Percentiles rank a stretch among this genome's conserved stretches.
phyloP scores from a whole-genome alignment of 129 eudicot species.

The Sambucus nigra region DNA sequence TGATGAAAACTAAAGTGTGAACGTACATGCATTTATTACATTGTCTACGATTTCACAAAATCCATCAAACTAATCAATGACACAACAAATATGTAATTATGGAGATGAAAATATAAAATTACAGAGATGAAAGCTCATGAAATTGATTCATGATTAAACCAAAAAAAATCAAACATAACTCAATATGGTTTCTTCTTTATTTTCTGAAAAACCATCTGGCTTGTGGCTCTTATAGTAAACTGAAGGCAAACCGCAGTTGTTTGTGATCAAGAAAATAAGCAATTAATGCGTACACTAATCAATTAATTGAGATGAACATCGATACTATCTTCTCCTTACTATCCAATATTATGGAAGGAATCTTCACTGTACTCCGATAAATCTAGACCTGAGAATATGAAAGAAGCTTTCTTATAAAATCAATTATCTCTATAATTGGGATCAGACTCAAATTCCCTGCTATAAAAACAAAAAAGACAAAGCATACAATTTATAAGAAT shows the following conservation, averaged over 20 bases:
- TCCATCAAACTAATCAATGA: too few relatives aligned
- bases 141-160: too few relatives aligned
- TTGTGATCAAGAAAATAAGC: conserved; percentile 65
- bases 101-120: too few relatives aligned
- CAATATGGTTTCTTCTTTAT: conserved; percentile 42
- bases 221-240: conserved; percentile 88
- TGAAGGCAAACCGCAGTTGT: conserved; percentile 75
- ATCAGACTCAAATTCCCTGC: conserved; percentile 46
- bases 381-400: conserved; percentile 39
- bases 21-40: too few relatives aligned
- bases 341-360: too few relatives aligned
- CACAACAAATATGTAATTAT: too few relatives aligned
- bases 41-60: too few relatives aligned
- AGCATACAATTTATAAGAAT: too few relatives aligned
- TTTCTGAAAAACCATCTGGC: conserved; percentile 49
- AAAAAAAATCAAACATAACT: too few relatives aligned
- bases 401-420: conserved; percentile 44
- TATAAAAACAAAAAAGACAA: conserved; percentile 22
- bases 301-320: conserved; percentile 35
- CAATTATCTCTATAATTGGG: too few relatives aligned
- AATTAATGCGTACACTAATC: conserved; percentile 48
- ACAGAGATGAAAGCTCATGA: too few relatives aligned
- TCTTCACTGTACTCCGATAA: conserved; percentile 41
- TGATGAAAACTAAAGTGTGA: too few relatives aligned
- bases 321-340: conserved; percentile 64